phyloP scores from a whole-genome alignment of 129 eudicot genomes.

The Flaveria ramosissima region DNA sequence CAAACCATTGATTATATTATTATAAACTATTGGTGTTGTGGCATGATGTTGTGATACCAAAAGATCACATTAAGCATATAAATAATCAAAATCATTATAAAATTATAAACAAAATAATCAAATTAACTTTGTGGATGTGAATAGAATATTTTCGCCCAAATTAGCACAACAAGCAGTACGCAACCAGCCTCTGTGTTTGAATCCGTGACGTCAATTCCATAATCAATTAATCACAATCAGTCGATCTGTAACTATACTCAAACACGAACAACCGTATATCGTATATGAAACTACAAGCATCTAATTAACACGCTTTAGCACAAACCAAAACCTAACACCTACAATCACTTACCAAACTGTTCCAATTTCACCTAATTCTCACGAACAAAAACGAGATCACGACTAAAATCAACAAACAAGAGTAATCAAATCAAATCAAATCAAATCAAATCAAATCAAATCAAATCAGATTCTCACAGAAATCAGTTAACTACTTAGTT shows the following conservation, averaged over 20 bases:
- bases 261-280: background rate
- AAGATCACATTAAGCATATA: conserved; percentile 23
- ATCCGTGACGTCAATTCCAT: conserved; percentile 7
- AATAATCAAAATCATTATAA: conserved; percentile 5
- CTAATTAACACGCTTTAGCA: background rate
- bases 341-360: background rate
- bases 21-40: background rate
- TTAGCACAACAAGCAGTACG: background rate
- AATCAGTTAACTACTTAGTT: background rate
- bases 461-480: background rate
- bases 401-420: background rate
- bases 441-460: background rate
- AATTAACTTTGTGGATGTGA: background rate
- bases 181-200: conserved; percentile 25
- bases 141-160: background rate
- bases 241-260: conserved; percentile 18
- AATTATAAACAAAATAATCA: background rate
- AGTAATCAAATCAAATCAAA: background rate
- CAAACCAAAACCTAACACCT: background rate
- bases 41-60: conserved; percentile 15
- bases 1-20: conserved; percentile 6
- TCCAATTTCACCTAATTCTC: background rate
- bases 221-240: conserved; percentile 15
- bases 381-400: conserved; percentile 10
- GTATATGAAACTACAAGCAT: conserved; percentile 15